Percentiles rank a stretch among this genome's conserved stretches.
Evolutionary conservation across 768 basidiomycete genomes (phyloP).

Genomic region (Lactarius sp.): DNA sequence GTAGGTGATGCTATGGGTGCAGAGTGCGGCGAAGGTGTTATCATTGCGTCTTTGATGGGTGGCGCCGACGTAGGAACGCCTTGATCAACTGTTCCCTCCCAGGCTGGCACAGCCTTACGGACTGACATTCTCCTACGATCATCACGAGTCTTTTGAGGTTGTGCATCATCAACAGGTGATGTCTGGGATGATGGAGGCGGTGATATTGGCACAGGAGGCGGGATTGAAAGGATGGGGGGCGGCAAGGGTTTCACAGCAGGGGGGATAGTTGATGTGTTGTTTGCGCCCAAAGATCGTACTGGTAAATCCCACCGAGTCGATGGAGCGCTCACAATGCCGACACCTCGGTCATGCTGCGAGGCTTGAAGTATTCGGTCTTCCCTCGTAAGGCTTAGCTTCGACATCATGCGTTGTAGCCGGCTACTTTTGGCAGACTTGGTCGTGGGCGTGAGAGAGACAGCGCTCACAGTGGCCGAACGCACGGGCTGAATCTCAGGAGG

Average conservation of each 20-base stretch:
- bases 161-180: constrained; percentile 20
- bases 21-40: constrained; percentile 6
- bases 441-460: constrained; percentile 24
- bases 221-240: constrained; percentile 15
- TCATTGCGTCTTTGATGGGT: background rate
- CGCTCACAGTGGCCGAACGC: constrained; percentile 14
- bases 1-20: background rate
- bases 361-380: constrained; percentile 34
- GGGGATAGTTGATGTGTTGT: constrained; percentile 5
- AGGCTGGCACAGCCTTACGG: constrained; percentile 32
- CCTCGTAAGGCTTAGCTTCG: constrained; percentile 50
- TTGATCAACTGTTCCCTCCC: constrained; percentile 28
- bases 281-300: background rate
- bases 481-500: constrained; percentile 37
- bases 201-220: constrained; percentile 15
- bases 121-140: constrained; percentile 31
- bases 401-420: constrained; percentile 78
- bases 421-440: constrained; percentile 35
- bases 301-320: background rate
- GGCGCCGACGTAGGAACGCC: background rate
- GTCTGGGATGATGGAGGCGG: constrained; percentile 21
- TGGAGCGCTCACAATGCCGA: constrained; percentile 30
- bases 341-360: constrained; percentile 31
- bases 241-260: constrained; percentile 19
- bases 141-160: background rate